Conservation (phyloP, 306 rosid genomes). For the Abrus precatorius region DNA sequence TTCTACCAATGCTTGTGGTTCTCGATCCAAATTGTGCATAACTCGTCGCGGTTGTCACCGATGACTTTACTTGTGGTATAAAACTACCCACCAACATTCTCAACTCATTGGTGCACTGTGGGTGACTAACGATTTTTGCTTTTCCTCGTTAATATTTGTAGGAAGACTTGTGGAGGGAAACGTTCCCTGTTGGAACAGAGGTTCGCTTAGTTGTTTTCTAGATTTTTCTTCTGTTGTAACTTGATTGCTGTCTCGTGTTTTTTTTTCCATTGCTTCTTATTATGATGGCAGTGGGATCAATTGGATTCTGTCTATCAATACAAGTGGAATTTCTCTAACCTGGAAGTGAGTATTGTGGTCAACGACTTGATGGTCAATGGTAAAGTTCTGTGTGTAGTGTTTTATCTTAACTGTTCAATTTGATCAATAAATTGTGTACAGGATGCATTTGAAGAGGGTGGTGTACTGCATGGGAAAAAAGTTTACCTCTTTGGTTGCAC, state of each 20-base stretch:
- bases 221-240: not conserved
- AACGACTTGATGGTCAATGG: not conserved
- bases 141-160: conserved; percentile 33
- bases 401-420: not conserved
- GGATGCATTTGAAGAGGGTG: conserved; percentile 84
- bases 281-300: conserved; percentile 55
- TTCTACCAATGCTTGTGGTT: not conserved
- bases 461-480: conserved; percentile 63
- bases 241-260: not conserved
- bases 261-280: conserved; percentile 10
- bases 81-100: no score
- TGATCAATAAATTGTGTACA: conserved; percentile 21
- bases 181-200: conserved; percentile 64
- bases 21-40: not conserved
- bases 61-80: not conserved
- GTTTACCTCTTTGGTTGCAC: conserved; percentile 82
- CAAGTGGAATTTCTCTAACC: conserved; percentile 63
- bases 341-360: conserved; percentile 52
- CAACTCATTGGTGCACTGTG: not conserved
- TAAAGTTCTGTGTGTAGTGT: not conserved
- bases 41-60: not conserved
- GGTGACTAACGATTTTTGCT: not conserved
- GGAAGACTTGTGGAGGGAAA: conserved; percentile 59
- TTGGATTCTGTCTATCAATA: conserved; percentile 57
- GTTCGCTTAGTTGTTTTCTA: conserved; percentile 32